phyloP scores from a whole-genome alignment of 805 yeast species.

The Diddensiella santjacobensis region DNA sequence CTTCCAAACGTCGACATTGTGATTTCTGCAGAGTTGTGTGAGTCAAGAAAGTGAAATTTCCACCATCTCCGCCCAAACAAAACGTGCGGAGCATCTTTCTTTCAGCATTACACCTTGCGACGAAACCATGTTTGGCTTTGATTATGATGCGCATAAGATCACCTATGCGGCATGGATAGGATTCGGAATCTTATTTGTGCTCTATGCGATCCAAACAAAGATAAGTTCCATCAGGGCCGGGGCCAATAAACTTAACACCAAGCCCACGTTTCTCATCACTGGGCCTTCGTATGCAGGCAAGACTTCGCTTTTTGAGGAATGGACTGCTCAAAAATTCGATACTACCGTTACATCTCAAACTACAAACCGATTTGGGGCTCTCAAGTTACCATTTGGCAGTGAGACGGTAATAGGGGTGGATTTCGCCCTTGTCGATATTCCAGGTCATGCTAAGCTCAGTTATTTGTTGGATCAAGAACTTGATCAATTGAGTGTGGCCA shows the following conservation, averaged over 20 bases:
- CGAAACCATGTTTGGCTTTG: too few species aligned
- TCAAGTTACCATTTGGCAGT: conserved; percentile 40
- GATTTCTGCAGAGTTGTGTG: conserved; percentile 1
- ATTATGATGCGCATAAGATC: too few species aligned
- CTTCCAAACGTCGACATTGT: conserved; percentile 72
- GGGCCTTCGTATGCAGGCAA: conserved; percentile 69
- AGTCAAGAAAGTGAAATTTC: conserved; percentile 1
- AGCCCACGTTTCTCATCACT: conserved; percentile 57
- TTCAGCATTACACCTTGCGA: too few species aligned
- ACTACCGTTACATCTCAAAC: conserved; percentile 52
- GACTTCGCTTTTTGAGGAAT: conserved; percentile 46
- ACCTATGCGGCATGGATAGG: not conserved
- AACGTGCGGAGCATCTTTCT: not conserved
- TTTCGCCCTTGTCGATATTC: conserved; percentile 68
- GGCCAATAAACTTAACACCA: conserved; percentile 10
- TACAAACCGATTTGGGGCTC: conserved; percentile 38
- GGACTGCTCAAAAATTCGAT: conserved; percentile 31
- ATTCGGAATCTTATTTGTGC: not conserved
- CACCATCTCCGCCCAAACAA: too few species aligned
- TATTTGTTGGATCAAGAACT: conserved; percentile 47
- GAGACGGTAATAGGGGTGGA: conserved; percentile 29
- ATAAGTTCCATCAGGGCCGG: not conserved
- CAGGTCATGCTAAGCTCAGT: conserved; percentile 80
- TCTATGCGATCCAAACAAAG: not conserved
- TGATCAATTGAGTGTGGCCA: conserved; percentile 17